Base-by-base conservation (phyloP, 1,284 basidiomycete species). In the Microbotryum scabiosae region DNA sequence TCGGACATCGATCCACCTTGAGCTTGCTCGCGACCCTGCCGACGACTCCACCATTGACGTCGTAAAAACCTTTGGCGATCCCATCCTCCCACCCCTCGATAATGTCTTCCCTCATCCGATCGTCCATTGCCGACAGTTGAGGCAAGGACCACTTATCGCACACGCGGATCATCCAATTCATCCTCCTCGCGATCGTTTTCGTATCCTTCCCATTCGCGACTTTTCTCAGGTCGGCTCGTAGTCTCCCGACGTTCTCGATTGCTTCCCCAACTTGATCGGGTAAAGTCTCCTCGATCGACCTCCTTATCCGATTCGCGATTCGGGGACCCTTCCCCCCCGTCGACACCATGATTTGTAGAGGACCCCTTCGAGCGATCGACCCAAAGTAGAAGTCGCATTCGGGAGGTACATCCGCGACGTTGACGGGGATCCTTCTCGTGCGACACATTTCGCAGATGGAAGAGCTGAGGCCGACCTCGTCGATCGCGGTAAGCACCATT, bases 301-400 rank as follows among this genome's bases (percentile, higher is more conserved):
- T 80, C 62, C 87, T 82, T 51, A 97, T 84, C 69, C 94, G 79
- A 62, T 86, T 87, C 7, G 94, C 91, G 66, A 97, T 81, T 73
- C 90, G 87, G 9, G 96, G 96, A 5, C 91, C 90, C 69, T 88
- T 86, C 28, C 96, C 96, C 60, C 90, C 90, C 2, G 96, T 98
- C 10, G 90, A 94, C 49, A 98, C 86, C 87, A 97, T 87, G 69
- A 97, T 85, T 77, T 97, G 92, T 45, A 98, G 77, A 0, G 93
- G 90, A 0, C 94, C 93, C 64, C 85, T 82, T 44, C 90, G 85
- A 62, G 97, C 85, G 73, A 93, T 87, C 1, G 90, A 88, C 51
- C 96, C 96, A 77, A 98, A 98, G 79, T 96, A 98, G 74, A 98
- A 98, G 77, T 98, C 94, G 79, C 94, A 98, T 60, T 76, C 72